Percentiles rank a stretch among this genome's conserved stretches.
Evolutionary conservation across 257 asterid genomes (phyloP).

Genomic region (Solanum gracilifrons): DNA sequence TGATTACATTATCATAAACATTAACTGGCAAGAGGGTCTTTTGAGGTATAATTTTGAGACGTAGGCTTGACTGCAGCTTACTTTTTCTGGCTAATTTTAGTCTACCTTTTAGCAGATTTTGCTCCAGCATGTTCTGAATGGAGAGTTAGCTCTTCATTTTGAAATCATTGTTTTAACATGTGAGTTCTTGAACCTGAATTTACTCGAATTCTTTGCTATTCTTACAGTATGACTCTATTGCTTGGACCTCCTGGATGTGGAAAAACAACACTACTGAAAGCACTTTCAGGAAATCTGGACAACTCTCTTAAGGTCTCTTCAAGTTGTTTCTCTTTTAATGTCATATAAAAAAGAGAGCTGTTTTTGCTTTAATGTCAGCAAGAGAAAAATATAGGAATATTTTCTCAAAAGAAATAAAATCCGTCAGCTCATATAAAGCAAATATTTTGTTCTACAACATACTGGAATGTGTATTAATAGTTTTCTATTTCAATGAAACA

Average conservation of each 20-base stretch:
- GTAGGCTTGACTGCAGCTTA: not conserved
- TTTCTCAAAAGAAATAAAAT: not conserved
- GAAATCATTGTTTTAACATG: not conserved
- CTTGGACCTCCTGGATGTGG: conserved; percentile 80
- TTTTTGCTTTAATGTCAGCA: not conserved
- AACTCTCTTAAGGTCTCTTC: conserved; percentile 41
- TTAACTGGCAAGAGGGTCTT: not conserved
- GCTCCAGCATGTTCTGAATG: not conserved
- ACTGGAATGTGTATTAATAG: not conserved
- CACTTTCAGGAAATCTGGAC: conserved; percentile 55
- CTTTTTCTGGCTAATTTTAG: not conserved
- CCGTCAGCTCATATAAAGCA: not conserved
- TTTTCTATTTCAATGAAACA: not conserved
- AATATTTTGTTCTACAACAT: not conserved
- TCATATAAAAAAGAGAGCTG: not conserved
- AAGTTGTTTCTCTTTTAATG: not conserved
- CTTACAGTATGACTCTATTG: conserved; percentile 48
- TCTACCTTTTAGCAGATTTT: not conserved
- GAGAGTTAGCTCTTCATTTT: not conserved
- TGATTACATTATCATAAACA: not conserved
- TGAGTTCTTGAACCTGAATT: not conserved
- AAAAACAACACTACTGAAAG: conserved; percentile 63
- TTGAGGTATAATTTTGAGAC: not conserved
- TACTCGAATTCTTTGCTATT: not conserved
- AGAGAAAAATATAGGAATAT: not conserved